Evolutionary conservation across 2,329 filamentous ascomycete species (phyloP).

Genomic region (Daldinia eschscholtzii): DNA sequence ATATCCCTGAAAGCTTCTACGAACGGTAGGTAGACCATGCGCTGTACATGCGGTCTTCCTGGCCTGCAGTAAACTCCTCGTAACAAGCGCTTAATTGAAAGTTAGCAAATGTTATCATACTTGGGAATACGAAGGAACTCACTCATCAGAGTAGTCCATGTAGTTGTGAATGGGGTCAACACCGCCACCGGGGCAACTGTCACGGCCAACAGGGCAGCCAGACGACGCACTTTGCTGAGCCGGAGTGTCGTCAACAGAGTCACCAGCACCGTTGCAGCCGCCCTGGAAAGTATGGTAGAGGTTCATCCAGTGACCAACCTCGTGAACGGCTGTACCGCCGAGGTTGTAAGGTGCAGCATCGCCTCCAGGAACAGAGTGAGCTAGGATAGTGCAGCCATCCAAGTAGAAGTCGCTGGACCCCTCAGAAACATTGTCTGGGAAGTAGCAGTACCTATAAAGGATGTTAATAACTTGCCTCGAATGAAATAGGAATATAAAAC

Average conservation of each 20-base stretch:
- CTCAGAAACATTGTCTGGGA: constrained; percentile 54
- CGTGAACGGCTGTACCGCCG: constrained; percentile 56
- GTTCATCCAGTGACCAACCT: constrained; percentile 40
- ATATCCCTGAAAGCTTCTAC: constrained; percentile 14
- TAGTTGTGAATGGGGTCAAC: constrained; percentile 55
- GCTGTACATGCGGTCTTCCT: constrained; percentile 57
- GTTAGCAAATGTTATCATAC: constrained; percentile 40
- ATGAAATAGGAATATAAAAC: neutral
- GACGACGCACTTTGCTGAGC: constrained; percentile 47
- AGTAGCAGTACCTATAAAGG: constrained; percentile 57
- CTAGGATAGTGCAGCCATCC: constrained; percentile 53
- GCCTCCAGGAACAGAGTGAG: constrained; percentile 48
- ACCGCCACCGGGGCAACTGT: constrained; percentile 51
- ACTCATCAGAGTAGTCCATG: constrained; percentile 59
- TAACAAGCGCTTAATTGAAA: constrained; percentile 56
- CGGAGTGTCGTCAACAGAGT: constrained; percentile 58
- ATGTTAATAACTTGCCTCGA: neutral
- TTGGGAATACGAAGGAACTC: constrained; percentile 33
- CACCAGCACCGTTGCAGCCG: constrained; percentile 56
- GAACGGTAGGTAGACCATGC: constrained; percentile 56
- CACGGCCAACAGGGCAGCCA: constrained; percentile 55
- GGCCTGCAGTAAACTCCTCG: constrained; percentile 60
- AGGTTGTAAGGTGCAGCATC: constrained; percentile 49
- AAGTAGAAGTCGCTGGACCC: constrained; percentile 54
- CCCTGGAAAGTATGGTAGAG: constrained; percentile 60